These are phyloP conservation scores for Fusarium staphyleae DNA, from an alignment of 2,329 filamentous ascomycete species.

Conservation along the genomic window DNA sequence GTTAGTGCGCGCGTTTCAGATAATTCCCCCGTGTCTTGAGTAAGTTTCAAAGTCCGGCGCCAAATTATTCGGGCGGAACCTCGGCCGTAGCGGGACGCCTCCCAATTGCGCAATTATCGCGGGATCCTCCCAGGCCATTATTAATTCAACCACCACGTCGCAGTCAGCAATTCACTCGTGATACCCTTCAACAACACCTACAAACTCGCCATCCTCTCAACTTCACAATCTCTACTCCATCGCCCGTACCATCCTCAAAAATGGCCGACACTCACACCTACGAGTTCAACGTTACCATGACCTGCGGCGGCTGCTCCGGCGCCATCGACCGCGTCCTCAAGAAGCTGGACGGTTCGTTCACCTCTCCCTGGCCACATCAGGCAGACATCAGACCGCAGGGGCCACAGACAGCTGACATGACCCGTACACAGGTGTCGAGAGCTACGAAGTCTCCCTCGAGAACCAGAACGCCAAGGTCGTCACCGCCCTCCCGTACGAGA, in stretches of 20 bases:
- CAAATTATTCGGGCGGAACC: conserved; percentile 9
- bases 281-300: conserved; percentile 95
- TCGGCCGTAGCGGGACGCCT: too few relatives aligned
- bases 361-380: not conserved
- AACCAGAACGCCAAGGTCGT: conserved; percentile 82
- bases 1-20: conserved; percentile 26
- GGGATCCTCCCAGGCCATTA: conserved; percentile 26
- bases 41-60: conserved; percentile 30
- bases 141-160: conserved; percentile 34
- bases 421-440: conserved; percentile 74
- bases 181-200: not conserved
- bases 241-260: conserved; percentile 48
- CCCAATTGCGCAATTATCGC: conserved; percentile 42
- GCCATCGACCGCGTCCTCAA: conserved; percentile 91
- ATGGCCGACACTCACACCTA: conserved; percentile 85
- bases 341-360: conserved; percentile 80
- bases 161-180: conserved; percentile 25
- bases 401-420: conserved; percentile 15
- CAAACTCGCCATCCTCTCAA: conserved; percentile 8
- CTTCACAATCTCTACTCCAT: too few relatives aligned
- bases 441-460: conserved; percentile 86
- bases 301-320: conserved; percentile 94
- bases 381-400: too few relatives aligned
- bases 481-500: conserved; percentile 77
- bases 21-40: conserved; percentile 37